A percentile compares a stretch with the other conserved stretches of the same genome.
Evolutionary conservation across 495 filamentous ascomycete species (phyloP).

Genomic region (Tuber indicum): DNA sequence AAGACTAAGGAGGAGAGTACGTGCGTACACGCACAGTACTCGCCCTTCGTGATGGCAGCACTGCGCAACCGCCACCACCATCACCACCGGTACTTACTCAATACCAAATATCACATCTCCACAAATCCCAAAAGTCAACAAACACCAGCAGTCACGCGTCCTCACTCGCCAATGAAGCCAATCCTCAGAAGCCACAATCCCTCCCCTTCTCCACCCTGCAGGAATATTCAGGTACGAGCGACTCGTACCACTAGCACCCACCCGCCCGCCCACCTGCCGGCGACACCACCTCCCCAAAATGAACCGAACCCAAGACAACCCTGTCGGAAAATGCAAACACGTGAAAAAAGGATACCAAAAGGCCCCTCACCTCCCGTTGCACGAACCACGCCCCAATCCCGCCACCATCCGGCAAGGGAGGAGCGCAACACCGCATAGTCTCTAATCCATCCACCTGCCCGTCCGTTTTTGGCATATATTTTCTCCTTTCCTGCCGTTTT

Average conservation of each 20-base stretch:
- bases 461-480: background rate
- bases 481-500: background rate
- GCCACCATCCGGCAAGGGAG: background rate
- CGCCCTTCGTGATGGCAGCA: background rate
- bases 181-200: background rate
- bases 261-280: background rate
- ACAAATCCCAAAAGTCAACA: background rate
- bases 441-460: background rate
- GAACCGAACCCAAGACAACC: background rate
- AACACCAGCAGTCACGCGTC: background rate
- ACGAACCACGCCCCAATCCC: background rate
- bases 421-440: background rate
- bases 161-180: background rate
- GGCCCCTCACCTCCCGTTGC: background rate
- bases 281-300: background rate
- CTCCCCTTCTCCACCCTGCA: background rate
- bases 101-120: background rate
- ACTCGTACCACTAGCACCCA: background rate
- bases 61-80: background rate
- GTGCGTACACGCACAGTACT: background rate
- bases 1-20: background rate
- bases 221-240: background rate
- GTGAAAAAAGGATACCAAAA: background rate
- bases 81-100: background rate
- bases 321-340: background rate